Conservation (phyloP, 805 yeast species). For the Candida corydali region DNA sequence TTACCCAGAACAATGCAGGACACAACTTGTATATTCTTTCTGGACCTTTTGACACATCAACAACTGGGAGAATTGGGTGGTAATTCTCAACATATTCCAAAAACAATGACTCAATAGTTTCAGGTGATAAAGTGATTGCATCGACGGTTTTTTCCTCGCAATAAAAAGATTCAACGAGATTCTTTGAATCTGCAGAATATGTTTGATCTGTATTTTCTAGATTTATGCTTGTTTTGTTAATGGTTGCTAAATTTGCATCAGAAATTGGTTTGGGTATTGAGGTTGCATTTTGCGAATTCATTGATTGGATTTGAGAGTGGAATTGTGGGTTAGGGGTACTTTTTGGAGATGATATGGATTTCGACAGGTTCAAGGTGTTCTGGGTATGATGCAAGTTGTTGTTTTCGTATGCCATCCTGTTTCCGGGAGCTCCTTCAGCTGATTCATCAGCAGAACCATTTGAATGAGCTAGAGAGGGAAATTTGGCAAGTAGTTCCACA, state of each 20-base stretch:
- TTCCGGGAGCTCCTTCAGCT: neutral
- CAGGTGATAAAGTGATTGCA: constrained; percentile 56
- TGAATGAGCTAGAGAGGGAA: constrained; percentile 18
- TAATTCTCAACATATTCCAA: constrained; percentile 70
- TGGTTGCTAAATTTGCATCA: neutral
- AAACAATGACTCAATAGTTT: constrained; percentile 59
- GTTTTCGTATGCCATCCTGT: neutral
- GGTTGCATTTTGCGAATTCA: neutral
- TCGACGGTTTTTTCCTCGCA: constrained; percentile 74
- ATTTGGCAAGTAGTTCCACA: constrained; percentile 23
- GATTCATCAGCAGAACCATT: neutral
- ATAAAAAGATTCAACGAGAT: constrained; percentile 19
- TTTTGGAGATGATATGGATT: neutral
- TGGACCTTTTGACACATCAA: constrained; percentile 77
- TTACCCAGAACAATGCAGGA: constrained; percentile 91
- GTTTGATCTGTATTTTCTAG: neutral
- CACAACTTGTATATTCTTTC: constrained; percentile 75
- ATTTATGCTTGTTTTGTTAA: too few species aligned
- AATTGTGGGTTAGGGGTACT: neutral
- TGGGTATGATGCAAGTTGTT: too few species aligned
- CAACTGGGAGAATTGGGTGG: constrained; percentile 84
- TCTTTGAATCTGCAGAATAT: neutral
- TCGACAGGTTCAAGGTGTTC: too few species aligned
- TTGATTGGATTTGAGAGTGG: neutral
- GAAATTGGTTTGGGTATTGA: neutral